Percentiles rank a stretch among this genome's conserved stretches.
These are phyloP conservation scores for Fusarium algeriense DNA, from an alignment of 2,329 filamentous ascomycete species.

Conservation along the genomic window DNA sequence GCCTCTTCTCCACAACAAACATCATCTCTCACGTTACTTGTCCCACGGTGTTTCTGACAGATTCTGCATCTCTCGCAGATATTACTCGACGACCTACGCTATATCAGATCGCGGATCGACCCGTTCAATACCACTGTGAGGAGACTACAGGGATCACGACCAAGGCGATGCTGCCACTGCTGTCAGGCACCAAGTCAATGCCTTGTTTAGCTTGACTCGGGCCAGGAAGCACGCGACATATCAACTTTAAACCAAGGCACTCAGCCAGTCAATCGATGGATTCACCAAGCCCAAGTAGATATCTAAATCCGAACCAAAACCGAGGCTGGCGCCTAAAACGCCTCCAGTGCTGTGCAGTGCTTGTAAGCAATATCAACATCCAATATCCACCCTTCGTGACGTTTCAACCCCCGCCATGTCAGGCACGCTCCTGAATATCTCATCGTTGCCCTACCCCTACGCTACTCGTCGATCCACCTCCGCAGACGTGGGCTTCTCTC, in stretches of 20 bases:
- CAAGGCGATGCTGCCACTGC: conserved; percentile 11
- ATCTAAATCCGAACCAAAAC: conserved; percentile 23
- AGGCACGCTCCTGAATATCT: background rate
- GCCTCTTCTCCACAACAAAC: conserved; percentile 31
- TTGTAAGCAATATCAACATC: conserved; percentile 30
- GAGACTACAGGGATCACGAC: conserved; percentile 18
- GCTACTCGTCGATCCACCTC: conserved; percentile 65
- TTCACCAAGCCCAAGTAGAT: background rate
- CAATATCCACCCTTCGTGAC: conserved; percentile 34
- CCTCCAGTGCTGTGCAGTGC: conserved; percentile 16
- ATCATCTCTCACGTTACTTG: conserved; percentile 8
- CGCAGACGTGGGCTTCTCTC: conserved; percentile 64
- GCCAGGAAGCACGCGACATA: conserved; percentile 6
- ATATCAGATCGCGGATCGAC: conserved; percentile 25
- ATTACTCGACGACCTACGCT: conserved; percentile 5
- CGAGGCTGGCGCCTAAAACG: conserved; percentile 36
- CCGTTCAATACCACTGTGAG: background rate
- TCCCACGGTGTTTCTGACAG: conserved; percentile 20
- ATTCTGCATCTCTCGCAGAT: conserved; percentile 13
- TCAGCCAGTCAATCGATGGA: conserved; percentile 1
- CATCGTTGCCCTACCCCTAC: conserved; percentile 35
- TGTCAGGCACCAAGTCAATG: conserved; percentile 17
- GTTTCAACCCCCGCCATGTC: conserved; percentile 20
- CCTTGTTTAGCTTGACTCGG: conserved; percentile 25
- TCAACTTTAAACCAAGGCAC: conserved; percentile 15